These are phyloP conservation scores for Actinomortierella ambigua DNA, from an alignment of 371 early-diverging fungal genomes.

Conservation along the genomic window DNA sequence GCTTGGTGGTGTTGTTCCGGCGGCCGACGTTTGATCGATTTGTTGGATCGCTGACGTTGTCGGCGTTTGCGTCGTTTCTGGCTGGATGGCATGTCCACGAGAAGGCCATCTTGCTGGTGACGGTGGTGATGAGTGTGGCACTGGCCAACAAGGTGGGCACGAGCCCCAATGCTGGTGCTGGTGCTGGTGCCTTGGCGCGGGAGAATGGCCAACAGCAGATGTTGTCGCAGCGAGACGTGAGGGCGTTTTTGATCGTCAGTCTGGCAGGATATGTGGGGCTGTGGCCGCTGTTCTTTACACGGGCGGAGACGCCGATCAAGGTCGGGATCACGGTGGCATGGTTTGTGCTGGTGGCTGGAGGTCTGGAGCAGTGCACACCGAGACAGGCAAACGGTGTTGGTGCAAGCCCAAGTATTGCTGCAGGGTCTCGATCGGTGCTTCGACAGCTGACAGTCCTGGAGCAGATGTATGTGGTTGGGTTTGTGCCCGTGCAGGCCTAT, in stretches of 20 bases:
- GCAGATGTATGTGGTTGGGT: conserved; percentile 67
- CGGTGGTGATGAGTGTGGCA: conserved; percentile 75
- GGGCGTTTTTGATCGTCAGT: conserved; percentile 69
- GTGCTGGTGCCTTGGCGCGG: conserved; percentile 13
- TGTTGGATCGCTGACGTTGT: conserved; percentile 74
- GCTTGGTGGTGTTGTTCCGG: conserved; percentile 59
- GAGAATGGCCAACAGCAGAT: conserved; percentile 3
- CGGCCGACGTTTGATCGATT: conserved; percentile 75
- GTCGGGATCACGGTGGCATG: conserved; percentile 58
- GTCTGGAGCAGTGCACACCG: conserved; percentile 51
- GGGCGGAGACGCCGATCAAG: conserved; percentile 74
- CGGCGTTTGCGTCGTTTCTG: conserved; percentile 87
- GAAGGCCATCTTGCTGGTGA: conserved; percentile 89
- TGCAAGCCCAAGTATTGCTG: no score
- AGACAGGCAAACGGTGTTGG: conserved; percentile 37
- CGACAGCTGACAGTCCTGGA: conserved; percentile 54
- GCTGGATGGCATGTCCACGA: conserved; percentile 99
- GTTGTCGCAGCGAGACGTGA: conserved; percentile 51
- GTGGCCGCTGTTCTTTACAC: conserved; percentile 86
- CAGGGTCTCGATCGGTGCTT: conserved; percentile 23
- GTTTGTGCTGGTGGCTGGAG: conserved; percentile 56
- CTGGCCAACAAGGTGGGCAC: conserved; percentile 29
- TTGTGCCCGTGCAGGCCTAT: conserved; percentile 66
- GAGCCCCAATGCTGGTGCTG: conserved; percentile 34
- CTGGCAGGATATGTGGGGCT: conserved; percentile 78